Evolutionary conservation across 139 green algal genomes (phyloP).

Genomic region (Chlorella sorokiniana): DNA sequence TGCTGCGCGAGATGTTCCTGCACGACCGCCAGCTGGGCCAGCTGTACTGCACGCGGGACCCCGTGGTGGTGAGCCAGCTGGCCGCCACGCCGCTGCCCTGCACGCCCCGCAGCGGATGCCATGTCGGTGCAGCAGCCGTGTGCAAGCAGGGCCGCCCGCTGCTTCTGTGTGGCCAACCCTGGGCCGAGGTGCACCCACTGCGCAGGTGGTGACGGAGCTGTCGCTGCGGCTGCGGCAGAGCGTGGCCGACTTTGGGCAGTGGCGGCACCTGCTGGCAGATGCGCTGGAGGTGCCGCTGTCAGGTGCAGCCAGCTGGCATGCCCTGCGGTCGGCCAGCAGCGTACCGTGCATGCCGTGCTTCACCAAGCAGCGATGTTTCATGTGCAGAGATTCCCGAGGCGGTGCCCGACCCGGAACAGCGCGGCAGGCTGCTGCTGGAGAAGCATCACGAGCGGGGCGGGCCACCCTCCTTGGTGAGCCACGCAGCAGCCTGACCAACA

Average conservation of each 20-base stretch:
- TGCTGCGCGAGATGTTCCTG: conserved; percentile 61
- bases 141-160: too few relatives aligned
- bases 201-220: conserved; percentile 32
- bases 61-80: conserved; percentile 9
- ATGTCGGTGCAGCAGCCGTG: background rate
- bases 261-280: conserved; percentile 26
- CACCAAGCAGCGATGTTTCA: too few relatives aligned
- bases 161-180: too few relatives aligned
- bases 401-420: background rate
- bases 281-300: conserved; percentile 45
- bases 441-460: background rate
- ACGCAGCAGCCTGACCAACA: too few relatives aligned
- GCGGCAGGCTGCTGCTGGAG: background rate
- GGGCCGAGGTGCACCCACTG: background rate
- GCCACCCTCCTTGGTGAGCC: too few relatives aligned
- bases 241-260: conserved; percentile 24
- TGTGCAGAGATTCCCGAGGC: conserved; percentile 3
- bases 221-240: conserved; percentile 16
- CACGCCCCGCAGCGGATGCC: background rate
- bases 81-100: background rate
- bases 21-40: conserved; percentile 39
- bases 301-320: too few relatives aligned
- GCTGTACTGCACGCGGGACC: conserved; percentile 29
- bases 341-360: too few relatives aligned
- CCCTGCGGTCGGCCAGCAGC: too few relatives aligned